These are phyloP conservation scores for Rhodamnia argentea DNA, from an alignment of 345 rosid genomes.

Conservation along the genomic window DNA sequence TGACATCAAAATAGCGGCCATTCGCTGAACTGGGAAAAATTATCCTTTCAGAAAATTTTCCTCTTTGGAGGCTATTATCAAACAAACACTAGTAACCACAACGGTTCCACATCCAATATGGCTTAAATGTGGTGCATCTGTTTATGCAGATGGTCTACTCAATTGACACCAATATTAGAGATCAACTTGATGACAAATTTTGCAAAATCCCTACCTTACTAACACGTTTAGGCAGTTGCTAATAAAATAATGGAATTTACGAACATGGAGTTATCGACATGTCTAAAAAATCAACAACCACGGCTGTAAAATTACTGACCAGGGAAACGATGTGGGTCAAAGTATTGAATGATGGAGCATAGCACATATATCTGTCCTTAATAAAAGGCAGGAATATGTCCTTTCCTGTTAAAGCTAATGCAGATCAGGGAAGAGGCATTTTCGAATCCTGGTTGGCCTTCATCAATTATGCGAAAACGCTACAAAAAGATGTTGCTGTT, in stretches of 20 bases:
- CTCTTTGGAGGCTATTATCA: neutral
- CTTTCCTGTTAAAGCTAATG: neutral
- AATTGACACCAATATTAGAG: neutral
- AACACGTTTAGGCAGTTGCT: neutral
- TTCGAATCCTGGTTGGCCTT: neutral
- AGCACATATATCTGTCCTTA: neutral
- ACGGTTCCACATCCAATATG: neutral
- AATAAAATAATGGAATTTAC: neutral
- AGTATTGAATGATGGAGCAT: neutral
- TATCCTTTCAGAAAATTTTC: neutral
- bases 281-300: neutral
- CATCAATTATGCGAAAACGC: neutral
- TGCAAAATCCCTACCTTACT: neutral
- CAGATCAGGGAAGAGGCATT: neutral
- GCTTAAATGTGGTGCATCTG: neutral
- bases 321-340: neutral
- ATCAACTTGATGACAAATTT: neutral
- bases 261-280: neutral
- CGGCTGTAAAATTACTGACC: fast-evolving
- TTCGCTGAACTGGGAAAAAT: neutral
- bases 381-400: neutral
- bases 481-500: neutral
- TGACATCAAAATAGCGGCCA: neutral
- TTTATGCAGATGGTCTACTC: neutral
- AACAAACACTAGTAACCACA: neutral